Base-by-base conservation (phyloP, 1,284 basidiomycete genomes). In the Ceratobasidium sp. region DNA sequence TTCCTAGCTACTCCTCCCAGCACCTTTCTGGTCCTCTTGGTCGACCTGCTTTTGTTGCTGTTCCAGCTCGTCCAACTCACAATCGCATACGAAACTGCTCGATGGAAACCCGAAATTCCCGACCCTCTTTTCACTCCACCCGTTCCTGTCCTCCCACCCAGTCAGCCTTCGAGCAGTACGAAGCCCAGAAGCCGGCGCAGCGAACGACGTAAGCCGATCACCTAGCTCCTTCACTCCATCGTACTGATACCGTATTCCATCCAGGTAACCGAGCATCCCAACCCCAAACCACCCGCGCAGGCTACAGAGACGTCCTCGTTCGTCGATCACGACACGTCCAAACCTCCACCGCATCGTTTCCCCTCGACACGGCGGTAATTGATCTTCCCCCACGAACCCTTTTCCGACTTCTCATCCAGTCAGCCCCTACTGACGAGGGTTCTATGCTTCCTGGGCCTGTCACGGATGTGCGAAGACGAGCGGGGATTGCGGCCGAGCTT, bases 61-160 rank as follows among this genome's bases (percentile, higher is more conserved):
- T 55, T 54, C 34, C 69, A 70, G 42, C 49, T 70, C 3, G 31
- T 70, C 25, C 58, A 60, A 27, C 52, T 70, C 6, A 53, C 58
- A 15, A 38, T 70, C 27, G 50, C 69, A 29, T 70, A 64, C 42
- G 69, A 70, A 32, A 70, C 58, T 29, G 50, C 58, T 1, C 58
- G 62, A 27, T 64, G 69, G 50, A 34, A 58, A 31, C 43, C 53
- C n/a, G 58, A 56, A 43, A 58, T 55, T 2, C 58, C 69, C 4
- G 69, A 70, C 27, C 69, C 69, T 17, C 42, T 70, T 17, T 60
- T 55, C 17, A 45, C 69, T 1, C 52, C 49, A 20, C 58, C 58
- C 6, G 3, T 29, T 22, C 45, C 45, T 47, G 45, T 47, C 7
- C 17, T 22, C 25, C 8, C 45, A 20, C 20, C 45, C 22, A 12